Percentiles rank a stretch among this genome's conserved stretches.
phyloP scores from a whole-genome alignment of 2,329 filamentous ascomycete species.

The Thermomyces lanuginosus region DNA sequence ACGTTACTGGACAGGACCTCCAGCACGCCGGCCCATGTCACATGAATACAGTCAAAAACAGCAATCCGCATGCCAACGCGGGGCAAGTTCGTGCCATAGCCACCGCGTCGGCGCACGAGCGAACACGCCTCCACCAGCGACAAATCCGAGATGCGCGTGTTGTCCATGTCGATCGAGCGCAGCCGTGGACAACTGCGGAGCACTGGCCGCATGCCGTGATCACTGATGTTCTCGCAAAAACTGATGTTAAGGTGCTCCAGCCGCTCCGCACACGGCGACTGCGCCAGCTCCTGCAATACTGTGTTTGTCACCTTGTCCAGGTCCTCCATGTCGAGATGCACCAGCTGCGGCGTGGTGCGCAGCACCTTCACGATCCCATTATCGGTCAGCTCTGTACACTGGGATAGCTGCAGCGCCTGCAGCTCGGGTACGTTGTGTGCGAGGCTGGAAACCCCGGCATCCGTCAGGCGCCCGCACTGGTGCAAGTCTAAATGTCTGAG shows the following conservation, averaged over 20 bases:
- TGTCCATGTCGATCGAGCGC: constrained; percentile 69
- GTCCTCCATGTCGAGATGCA: constrained; percentile 81
- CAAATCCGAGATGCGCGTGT: constrained; percentile 77
- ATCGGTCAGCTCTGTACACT: constrained; percentile 60
- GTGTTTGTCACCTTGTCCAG: constrained; percentile 60
- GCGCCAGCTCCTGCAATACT: constrained; percentile 57
- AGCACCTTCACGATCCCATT: constrained; percentile 55
- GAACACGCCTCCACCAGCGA: constrained; percentile 68
- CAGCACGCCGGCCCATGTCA: constrained; percentile 82
- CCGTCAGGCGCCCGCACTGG: constrained; percentile 58
- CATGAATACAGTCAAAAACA: constrained; percentile 78
- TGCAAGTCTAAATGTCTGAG: constrained; percentile 76
- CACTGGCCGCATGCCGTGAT: constrained; percentile 67
- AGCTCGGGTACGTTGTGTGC: constrained; percentile 61
- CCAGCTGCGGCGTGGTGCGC: constrained; percentile 58
- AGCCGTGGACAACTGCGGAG: constrained; percentile 59
- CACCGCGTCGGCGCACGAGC: constrained; percentile 57
- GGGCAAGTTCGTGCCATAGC: constrained; percentile 34
- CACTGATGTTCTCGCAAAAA: constrained; percentile 74
- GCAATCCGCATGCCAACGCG: constrained; percentile 55
- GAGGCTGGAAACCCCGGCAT: constrained; percentile 52
- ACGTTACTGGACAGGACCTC: constrained; percentile 77
- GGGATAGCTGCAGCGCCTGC: constrained; percentile 68
- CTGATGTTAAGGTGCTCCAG: constrained; percentile 74
- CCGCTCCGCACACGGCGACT: constrained; percentile 52